Base-by-base conservation (phyloP, 2,329 filamentous ascomycete species). In the Nemania diffusa region DNA sequence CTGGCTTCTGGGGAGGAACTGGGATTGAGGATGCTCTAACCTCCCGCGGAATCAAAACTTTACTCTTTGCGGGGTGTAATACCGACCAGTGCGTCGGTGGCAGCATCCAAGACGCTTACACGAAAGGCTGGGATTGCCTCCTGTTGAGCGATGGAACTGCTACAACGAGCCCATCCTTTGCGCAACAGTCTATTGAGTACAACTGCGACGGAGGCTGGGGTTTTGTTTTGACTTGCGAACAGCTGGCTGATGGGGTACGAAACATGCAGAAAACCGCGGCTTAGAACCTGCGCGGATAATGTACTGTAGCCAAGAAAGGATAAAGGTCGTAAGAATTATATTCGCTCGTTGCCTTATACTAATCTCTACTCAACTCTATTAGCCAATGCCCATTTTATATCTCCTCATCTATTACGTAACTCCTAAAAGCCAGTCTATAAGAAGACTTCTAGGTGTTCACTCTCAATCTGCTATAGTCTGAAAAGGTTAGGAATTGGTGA, bases 31-130 rank as follows among this genome's bases (percentile, higher is more conserved):
- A 5, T 3, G 17, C 9, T 5, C 20, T 62, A 13, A 24, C 11
- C 6, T 32, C 26, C n/a, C 27, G 27, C 1, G 51, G 59, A 1
- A 62, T 62, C 51, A 56, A 26, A 2, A 62, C 59, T 0, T 29
- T 62, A 27, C 5, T 56, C 20, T 62, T 62, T 24, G 42, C 59
- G 1, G 59, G 51, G 0, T 34, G 26, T 5, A 56, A 62, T 2
- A 40, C 51, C 1, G 51, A 62, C 17, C n/a, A 37, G 27, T 62
- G 59, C 11, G 59, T 62, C 2, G 8, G 5, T 3, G 51, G 20
- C 15, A 56, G 6, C 27, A 0, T 62, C 2, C 59, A 56, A 22
- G 40, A 22, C 27, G 59, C 59, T 20, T 37, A 11, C 7, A 20
- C 13, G 7, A 50, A 48, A 11, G 40, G 40, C 1, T 62, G 3